Conservation (phyloP, 345 rosid genomes). For the Dovyalis caffra region DNA sequence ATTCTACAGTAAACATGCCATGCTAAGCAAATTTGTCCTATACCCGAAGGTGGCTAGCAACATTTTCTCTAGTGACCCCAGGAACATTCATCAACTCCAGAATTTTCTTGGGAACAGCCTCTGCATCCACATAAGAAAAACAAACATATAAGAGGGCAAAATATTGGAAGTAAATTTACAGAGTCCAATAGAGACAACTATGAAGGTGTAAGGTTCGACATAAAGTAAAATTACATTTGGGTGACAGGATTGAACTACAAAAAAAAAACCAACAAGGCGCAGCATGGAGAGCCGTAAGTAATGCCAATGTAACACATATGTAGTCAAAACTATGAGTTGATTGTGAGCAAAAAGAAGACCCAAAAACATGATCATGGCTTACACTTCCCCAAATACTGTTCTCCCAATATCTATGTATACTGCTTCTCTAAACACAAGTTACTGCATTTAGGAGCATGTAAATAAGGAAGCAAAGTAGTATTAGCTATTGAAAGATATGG, state of each 20-base stretch:
- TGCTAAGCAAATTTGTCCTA: neutral
- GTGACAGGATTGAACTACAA: too few relatives aligned
- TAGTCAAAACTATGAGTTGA: neutral
- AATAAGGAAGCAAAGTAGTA: neutral
- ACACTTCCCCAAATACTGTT: too few relatives aligned
- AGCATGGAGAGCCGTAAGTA: neutral
- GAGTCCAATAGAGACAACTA: neutral
- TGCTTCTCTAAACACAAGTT: neutral
- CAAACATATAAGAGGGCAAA: neutral
- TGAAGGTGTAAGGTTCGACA: neutral
- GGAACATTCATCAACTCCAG: constrained; percentile 37
- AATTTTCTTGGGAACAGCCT: constrained; percentile 38
- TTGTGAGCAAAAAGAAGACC: neutral
- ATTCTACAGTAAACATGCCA: neutral
- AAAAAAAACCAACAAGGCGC: neutral
- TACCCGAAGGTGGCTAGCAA: constrained; percentile 42
- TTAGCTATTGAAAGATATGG: neutral
- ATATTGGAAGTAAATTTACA: neutral
- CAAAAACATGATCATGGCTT: neutral
- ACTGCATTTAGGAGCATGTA: neutral
- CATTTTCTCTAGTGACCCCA: constrained; percentile 37
- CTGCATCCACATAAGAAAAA: constrained; percentile 20
- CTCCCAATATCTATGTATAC: too few relatives aligned
- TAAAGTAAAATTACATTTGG: too few relatives aligned
- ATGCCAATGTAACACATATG: neutral